These are phyloP conservation scores for Fusarium oligoseptatum DNA, from an alignment of 2,329 filamentous ascomycete species.

Conservation along the genomic window DNA sequence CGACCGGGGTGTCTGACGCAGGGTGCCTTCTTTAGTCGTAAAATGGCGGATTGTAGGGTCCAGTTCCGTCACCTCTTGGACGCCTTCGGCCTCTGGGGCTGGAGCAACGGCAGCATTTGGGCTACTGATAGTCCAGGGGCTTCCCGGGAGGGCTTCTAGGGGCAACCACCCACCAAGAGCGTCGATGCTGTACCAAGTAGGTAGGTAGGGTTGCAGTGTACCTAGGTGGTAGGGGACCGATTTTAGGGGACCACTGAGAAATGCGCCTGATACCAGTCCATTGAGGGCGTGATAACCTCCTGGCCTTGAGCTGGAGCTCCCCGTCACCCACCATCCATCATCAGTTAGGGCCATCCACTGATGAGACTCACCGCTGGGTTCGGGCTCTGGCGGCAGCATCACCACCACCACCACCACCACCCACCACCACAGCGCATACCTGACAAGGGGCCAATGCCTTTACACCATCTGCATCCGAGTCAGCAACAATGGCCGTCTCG, in stretches of 20 bases:
- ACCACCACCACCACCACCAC: neutral
- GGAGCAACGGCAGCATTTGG: conserved; percentile 25
- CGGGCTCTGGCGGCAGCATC: neutral
- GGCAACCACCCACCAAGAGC: conserved; percentile 26
- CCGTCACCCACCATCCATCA: conserved; percentile 1
- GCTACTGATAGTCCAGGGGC: conserved; percentile 32
- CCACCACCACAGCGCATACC: conserved; percentile 1
- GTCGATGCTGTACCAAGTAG: neutral
- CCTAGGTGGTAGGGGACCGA: conserved; percentile 24
- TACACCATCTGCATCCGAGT: conserved; percentile 18
- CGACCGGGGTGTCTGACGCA: conserved; percentile 21
- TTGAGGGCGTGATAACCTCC: conserved; percentile 14
- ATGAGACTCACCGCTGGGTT: conserved; percentile 28
- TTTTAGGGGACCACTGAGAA: conserved; percentile 37
- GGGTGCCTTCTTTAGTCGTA: conserved; percentile 24
- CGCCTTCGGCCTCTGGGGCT: conserved; percentile 26
- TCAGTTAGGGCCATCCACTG: conserved; percentile 7
- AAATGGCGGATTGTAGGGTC: conserved; percentile 33
- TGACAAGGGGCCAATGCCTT: conserved; percentile 23
- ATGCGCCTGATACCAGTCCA: conserved; percentile 26
- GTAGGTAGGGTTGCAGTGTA: conserved; percentile 31
- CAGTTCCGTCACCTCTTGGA: conserved; percentile 26
- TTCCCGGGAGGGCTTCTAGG: conserved; percentile 34
- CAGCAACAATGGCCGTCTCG: neutral
- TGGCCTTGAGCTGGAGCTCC: neutral